Conservation (phyloP, 2,329 filamentous ascomycete genomes). For the Cladorrhinum sp. region DNA sequence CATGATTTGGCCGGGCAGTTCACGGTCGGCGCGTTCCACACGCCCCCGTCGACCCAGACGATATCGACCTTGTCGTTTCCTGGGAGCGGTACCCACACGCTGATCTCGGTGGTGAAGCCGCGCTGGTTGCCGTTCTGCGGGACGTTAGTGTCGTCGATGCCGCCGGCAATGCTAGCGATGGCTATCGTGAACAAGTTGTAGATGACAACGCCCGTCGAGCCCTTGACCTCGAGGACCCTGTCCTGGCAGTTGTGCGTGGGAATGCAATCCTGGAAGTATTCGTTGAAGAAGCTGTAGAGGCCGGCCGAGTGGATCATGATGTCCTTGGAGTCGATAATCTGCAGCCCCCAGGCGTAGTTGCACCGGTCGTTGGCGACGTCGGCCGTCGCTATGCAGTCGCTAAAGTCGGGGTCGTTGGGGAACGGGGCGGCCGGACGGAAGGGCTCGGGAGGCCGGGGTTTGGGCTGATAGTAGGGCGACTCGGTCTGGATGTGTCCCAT, state of each 20-base stretch:
- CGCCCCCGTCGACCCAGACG: too few relatives aligned
- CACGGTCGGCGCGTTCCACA: too few relatives aligned
- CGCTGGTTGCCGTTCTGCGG: too few relatives aligned
- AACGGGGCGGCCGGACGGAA: conserved; percentile 18
- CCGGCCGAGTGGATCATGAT: conserved; percentile 29
- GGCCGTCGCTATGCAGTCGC: background rate
- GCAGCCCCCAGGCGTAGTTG: conserved; percentile 29
- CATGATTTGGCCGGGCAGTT: too few relatives aligned
- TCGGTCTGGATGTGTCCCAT: conserved; percentile 43
- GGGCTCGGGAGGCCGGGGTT: conserved; percentile 23
- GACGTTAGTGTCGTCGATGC: too few relatives aligned
- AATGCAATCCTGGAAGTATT: conserved; percentile 25
- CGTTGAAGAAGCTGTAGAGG: conserved; percentile 29
- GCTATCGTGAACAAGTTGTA: too few relatives aligned
- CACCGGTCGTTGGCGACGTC: background rate
- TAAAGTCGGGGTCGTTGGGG: conserved; percentile 13
- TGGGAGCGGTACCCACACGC: too few relatives aligned
- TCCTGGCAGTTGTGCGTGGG: conserved; percentile 26
- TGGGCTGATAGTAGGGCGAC: conserved; percentile 31
- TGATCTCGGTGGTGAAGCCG: too few relatives aligned
- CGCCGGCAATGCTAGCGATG: too few relatives aligned
- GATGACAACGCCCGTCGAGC: too few relatives aligned
- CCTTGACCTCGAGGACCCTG: conserved; percentile 20
- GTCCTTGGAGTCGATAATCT: conserved; percentile 17
- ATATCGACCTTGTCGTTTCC: too few relatives aligned